A percentile compares a stretch with the other conserved stretches of the same genome.
Evolutionary conservation across 177 flowering plant species (phyloP).

Genomic region (Vitis hybrid): DNA sequence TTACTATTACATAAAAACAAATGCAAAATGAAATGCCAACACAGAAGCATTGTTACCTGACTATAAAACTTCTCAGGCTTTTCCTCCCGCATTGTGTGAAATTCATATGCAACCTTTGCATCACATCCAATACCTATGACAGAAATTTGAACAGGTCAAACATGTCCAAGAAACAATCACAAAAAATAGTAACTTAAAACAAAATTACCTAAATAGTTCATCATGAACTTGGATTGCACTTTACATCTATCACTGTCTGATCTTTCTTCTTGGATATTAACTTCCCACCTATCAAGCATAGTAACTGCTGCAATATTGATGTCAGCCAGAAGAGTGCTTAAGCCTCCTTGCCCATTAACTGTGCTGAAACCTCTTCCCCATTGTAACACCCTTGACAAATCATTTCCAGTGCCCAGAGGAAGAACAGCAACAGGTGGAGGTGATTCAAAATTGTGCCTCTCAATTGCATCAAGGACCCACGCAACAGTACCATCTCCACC

Average conservation of each 20-base stretch:
- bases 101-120: slow-evolving; percentile 83
- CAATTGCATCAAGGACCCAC: slow-evolving; percentile 82
- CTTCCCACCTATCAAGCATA: slow-evolving; percentile 65
- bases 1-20: no score
- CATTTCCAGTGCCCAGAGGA: slow-evolving; percentile 85
- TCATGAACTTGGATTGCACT: slow-evolving; percentile 58
- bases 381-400: slow-evolving; percentile 68
- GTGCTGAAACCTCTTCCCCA: slow-evolving; percentile 82
- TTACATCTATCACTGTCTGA: slow-evolving; percentile 18
- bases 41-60: slow-evolving; percentile 43
- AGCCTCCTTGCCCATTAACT: slow-evolving; percentile 62
- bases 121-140: slow-evolving; percentile 79
- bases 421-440: slow-evolving; percentile 87
- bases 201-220: slow-evolving; percentile 68
- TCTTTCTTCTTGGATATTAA: slow-evolving; percentile 41
- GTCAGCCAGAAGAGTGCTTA: slow-evolving; percentile 56
- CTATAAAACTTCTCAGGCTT: slow-evolving; percentile 72
- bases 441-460: slow-evolving; percentile 64
- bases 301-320: slow-evolving; percentile 63
- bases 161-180: slow-evolving; percentile 1
- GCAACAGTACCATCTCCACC: slow-evolving; percentile 94
- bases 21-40: no score
- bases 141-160: not conserved
- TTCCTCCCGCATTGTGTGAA: slow-evolving; percentile 68
- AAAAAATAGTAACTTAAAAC: not conserved